phyloP scores from a whole-genome alignment of 306 rosid species.

The Vigna nakashimae region DNA sequence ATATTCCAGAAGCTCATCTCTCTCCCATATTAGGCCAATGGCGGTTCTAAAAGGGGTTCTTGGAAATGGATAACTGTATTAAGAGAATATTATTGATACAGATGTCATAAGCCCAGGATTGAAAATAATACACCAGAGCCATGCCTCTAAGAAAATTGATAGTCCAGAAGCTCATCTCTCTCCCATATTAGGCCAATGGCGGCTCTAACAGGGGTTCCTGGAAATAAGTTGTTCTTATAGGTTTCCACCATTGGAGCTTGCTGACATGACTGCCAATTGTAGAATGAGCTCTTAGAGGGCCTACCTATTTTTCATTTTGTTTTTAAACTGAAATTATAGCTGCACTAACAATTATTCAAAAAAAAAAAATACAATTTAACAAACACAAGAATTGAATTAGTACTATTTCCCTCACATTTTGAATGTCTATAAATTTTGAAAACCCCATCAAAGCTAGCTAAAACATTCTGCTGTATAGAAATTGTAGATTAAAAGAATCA shows the following conservation, averaged over 20 bases:
- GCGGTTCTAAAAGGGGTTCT: too few relatives aligned
- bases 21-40: neutral
- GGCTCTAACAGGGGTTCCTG: too few relatives aligned
- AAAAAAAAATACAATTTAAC: neutral
- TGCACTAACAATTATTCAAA: neutral
- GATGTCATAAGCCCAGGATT: neutral
- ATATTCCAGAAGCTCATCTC: neutral
- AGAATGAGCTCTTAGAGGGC: too few relatives aligned
- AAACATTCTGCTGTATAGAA: neutral
- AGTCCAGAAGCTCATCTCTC: neutral
- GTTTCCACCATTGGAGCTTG: too few relatives aligned
- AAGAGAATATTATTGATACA: neutral
- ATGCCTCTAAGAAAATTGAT: too few relatives aligned
- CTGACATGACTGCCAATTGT: too few relatives aligned
- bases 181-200: neutral
- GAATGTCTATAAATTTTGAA: neutral
- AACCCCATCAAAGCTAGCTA: neutral
- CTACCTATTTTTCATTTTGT: too few relatives aligned
- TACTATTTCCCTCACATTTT: neutral
- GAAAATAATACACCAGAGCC: neutral
- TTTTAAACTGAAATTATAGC: too few relatives aligned
- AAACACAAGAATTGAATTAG: neutral
- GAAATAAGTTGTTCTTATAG: too few relatives aligned
- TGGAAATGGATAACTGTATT: neutral
- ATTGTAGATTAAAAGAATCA: neutral